A percentile compares a stretch with the other conserved stretches of the same genome.
Conservation (phyloP, 768 basidiomycete species). For the Omphalotus guepiniiformis region DNA sequence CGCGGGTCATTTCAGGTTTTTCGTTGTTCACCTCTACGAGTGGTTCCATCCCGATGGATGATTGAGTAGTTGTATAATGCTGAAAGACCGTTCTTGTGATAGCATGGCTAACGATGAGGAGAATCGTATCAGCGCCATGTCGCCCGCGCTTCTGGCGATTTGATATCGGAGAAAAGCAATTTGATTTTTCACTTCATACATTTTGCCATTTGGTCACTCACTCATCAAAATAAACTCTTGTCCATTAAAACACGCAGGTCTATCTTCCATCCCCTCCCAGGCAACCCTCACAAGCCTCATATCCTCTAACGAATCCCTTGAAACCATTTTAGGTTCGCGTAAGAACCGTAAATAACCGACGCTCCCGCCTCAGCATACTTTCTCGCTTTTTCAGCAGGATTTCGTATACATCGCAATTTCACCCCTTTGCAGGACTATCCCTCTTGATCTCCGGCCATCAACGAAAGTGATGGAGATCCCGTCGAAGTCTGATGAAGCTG, state of each 20-base stretch:
- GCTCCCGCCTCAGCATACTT: conserved; percentile 80
- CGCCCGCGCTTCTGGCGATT: conserved; percentile 80
- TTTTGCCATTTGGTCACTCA: too few species aligned
- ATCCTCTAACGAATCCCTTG: conserved; percentile 78
- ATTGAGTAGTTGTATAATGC: conserved; percentile 61
- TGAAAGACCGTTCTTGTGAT: conserved; percentile 47
- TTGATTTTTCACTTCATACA: too few species aligned
- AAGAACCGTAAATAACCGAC: conserved; percentile 80
- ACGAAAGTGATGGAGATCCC: conserved; percentile 37
- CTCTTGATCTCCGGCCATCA: conserved; percentile 90
- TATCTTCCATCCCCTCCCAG: conserved; percentile 63
- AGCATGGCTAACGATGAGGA: conserved; percentile 91
- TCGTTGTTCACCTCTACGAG: conserved; percentile 91
- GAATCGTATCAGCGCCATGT: conserved; percentile 80
- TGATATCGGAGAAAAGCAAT: too few species aligned
- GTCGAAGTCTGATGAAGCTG: too few species aligned
- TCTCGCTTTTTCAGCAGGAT: conserved; percentile 69
- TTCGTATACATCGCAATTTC: conserved; percentile 65
- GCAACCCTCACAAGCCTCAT: conserved; percentile 77
- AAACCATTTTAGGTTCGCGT: conserved; percentile 93
- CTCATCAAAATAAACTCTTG: conserved; percentile 87
- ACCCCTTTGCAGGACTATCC: conserved; percentile 84
- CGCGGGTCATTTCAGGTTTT: conserved; percentile 66
- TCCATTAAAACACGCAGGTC: conserved; percentile 79
- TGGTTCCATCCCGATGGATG: conserved; percentile 82